These are phyloP conservation scores for Botrytis galanthina DNA, from an alignment of 2,329 filamentous ascomycete species.

Conservation along the genomic window DNA sequence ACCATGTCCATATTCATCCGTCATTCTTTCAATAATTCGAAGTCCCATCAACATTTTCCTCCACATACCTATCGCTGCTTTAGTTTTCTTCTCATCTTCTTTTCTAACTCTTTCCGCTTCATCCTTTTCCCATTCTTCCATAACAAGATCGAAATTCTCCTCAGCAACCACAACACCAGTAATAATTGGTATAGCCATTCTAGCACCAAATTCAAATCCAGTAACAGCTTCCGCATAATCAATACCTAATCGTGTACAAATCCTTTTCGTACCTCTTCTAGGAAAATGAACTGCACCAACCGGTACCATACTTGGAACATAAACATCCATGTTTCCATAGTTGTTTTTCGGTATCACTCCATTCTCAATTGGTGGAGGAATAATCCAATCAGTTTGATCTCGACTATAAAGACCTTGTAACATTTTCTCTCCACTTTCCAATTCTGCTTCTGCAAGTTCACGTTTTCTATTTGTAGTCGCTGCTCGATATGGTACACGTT, in stretches of 20 bases:
- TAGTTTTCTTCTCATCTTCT: constrained; percentile 79
- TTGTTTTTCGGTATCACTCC: constrained; percentile 90
- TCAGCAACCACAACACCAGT: constrained; percentile 84
- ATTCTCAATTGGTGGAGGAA: constrained; percentile 79
- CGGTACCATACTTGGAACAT: constrained; percentile 90
- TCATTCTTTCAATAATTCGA: constrained; percentile 75
- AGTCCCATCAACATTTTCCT: constrained; percentile 83
- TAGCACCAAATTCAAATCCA: constrained; percentile 93
- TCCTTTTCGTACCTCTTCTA: constrained; percentile 68
- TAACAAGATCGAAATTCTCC: constrained; percentile 71
- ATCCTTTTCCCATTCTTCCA: constrained; percentile 76
- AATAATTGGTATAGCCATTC: constrained; percentile 89
- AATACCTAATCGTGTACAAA: constrained; percentile 81
- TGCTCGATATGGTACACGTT: constrained; percentile 84
- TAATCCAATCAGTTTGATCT: constrained; percentile 93
- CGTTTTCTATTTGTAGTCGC: constrained; percentile 84
- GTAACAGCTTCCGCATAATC: constrained; percentile 94
- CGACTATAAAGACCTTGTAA: constrained; percentile 81
- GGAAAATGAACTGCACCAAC: constrained; percentile 80
- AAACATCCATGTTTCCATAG: constrained; percentile 96
- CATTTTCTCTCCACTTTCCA: constrained; percentile 72
- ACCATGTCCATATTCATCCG: constrained; percentile 67
- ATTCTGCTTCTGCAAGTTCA: constrained; percentile 83
- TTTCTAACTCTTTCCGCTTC: constrained; percentile 72
- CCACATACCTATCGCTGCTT: constrained; percentile 73